These are phyloP conservation scores for Boletus rubroflammeus DNA, from an alignment of 768 basidiomycete species.

Conservation along the genomic window DNA sequence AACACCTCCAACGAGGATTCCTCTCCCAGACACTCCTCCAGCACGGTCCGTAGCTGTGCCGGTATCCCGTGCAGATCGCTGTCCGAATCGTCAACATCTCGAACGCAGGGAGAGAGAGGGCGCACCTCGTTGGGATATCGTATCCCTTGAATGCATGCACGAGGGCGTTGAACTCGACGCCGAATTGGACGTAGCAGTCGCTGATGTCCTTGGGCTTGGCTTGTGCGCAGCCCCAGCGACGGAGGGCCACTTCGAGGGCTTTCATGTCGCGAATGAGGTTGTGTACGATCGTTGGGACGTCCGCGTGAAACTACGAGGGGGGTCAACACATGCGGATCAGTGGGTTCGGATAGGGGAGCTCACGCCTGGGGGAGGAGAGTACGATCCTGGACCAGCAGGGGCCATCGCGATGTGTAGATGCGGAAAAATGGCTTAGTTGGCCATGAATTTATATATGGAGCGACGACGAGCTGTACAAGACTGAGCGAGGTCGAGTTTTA, in stretches of 20 bases:
- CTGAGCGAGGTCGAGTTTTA: not conserved
- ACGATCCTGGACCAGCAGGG: slow-evolving; percentile 13
- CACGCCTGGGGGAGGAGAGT: not conserved
- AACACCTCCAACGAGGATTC: slow-evolving; percentile 33
- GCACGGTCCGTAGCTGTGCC: slow-evolving; percentile 34
- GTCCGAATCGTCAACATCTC: not conserved
- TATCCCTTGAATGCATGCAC: slow-evolving; percentile 71
- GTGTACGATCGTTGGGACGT: slow-evolving; percentile 61
- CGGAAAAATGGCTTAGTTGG: not conserved
- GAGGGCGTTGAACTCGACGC: slow-evolving; percentile 83
- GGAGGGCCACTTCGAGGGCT: slow-evolving; percentile 69
- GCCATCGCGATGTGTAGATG: slow-evolving; percentile 5
- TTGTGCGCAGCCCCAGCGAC: slow-evolving; percentile 59
- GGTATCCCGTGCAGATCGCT: slow-evolving; percentile 42
- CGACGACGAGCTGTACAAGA: not conserved
- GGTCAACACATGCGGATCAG: not conserved
- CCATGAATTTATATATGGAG: not conserved
- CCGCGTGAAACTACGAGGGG: slow-evolving; percentile 17
- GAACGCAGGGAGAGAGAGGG: not conserved
- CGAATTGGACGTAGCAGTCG: slow-evolving; percentile 85
- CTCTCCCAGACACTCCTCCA: slow-evolving; percentile 46
- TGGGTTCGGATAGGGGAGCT: not conserved
- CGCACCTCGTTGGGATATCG: slow-evolving; percentile 75
- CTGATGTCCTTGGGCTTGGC: slow-evolving; percentile 72
- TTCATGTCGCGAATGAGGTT: slow-evolving; percentile 79